Evolutionary conservation across 306 rosid species (phyloP), one percentile per base, ranked within the genome.

Genomic region (Dryas alaskensis): DNA sequence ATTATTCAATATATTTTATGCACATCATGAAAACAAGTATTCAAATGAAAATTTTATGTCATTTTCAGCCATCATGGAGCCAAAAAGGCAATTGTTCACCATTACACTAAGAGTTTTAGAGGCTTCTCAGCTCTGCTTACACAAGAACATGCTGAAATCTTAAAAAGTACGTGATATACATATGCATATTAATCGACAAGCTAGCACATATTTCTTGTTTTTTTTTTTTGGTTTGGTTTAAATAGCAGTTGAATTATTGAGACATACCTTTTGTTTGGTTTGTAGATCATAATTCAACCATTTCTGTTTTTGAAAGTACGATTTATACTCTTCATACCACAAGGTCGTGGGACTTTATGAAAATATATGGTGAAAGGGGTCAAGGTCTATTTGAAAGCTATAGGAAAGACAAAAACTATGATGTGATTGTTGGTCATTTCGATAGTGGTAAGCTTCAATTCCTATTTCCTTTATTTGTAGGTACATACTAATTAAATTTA

Each of bases 101-200:
- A 63, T 19, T 63, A 47, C 25, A 42, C 51, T 3, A 52, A 64
- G 53, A 62, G 13, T 43, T 74, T 74, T 51, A 40, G 72, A 52
- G 78, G 78, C 3, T 73, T 61, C 50, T 73, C 77, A 37, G 61
- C 77, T 10, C 10, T 16, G 58, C 77, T 73, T 61, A 60, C 77
- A 50, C 62, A 64, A 64, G 46, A 74, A 19, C 78, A 64, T 12
- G 72, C 53, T 1, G 40, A 72, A 6, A 25, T 7, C 6, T 16
- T 70, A 43, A 7, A 49, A 40, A 44, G 65, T 70, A 54, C n/a
- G 74, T 11, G 14, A 25, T 10, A 48, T 4, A 8, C 17, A 46
- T 48, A 47, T n/a, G 16, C 9, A 37, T 31, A 31, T 31, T 31
- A 1, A 22, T 22, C 22, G 22, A 31, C 37, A 31, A 31, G 37